phyloP scores from a whole-genome alignment of 2,329 filamentous ascomycete genomes.

The Paraconiothyrium sp. region DNA sequence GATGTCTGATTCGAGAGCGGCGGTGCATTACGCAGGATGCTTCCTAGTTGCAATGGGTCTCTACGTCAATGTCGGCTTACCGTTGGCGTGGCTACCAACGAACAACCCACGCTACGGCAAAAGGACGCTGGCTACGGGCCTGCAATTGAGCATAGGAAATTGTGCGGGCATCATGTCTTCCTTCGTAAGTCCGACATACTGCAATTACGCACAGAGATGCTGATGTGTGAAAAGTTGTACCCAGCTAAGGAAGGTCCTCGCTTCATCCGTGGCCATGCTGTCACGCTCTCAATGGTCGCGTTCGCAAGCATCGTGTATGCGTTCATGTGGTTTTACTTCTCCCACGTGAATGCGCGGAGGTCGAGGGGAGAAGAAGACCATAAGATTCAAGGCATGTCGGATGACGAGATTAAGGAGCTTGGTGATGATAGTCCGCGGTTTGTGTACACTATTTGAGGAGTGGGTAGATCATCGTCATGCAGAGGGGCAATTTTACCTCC shows the following conservation, averaged over 20 bases:
- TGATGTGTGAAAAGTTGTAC: constrained; percentile 52
- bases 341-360: constrained; percentile 49
- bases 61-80: constrained; percentile 68
- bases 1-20: constrained; percentile 66
- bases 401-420: constrained; percentile 56
- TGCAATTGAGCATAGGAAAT: constrained; percentile 78
- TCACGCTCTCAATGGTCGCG: constrained; percentile 61
- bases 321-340: constrained; percentile 51
- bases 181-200: constrained; percentile 61
- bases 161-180: constrained; percentile 76
- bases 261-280: constrained; percentile 62
- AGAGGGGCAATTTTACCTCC: no score
- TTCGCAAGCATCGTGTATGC: constrained; percentile 51
- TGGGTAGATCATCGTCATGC: no score
- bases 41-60: constrained; percentile 79
- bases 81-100: constrained; percentile 68
- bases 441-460: constrained; percentile 48
- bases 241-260: constrained; percentile 54
- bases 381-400: constrained; percentile 51
- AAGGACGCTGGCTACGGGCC: constrained; percentile 73
- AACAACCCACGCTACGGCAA: constrained; percentile 81
- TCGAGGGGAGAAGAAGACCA: constrained; percentile 53
- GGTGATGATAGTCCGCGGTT: constrained; percentile 58
- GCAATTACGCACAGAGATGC: background rate
- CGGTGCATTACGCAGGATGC: constrained; percentile 78